Conservation (phyloP, 2,329 filamentous ascomycete species). For the Botryotinia globosa region DNA sequence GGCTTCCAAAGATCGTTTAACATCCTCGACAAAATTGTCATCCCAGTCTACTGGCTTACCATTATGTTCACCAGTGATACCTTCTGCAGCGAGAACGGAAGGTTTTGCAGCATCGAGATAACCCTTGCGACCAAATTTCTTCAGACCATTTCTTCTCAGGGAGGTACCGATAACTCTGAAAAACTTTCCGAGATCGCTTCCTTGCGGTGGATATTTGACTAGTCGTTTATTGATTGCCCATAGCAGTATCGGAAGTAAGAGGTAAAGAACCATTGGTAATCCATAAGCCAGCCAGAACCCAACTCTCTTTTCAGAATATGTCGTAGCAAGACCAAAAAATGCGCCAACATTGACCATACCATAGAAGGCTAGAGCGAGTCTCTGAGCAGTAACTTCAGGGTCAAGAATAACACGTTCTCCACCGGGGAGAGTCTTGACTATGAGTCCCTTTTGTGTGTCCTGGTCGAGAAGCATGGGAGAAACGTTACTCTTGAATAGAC, state of each 20-base stretch:
- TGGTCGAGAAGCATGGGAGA: constrained; percentile 62
- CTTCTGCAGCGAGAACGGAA: constrained; percentile 59
- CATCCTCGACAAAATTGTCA: constrained; percentile 77
- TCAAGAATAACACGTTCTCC: constrained; percentile 63
- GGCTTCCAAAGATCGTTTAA: constrained; percentile 65
- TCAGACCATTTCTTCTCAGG: constrained; percentile 57
- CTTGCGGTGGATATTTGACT: constrained; percentile 46
- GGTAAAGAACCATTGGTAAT: constrained; percentile 57
- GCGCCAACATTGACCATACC: constrained; percentile 68
- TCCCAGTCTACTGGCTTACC: constrained; percentile 65
- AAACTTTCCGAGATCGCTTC: constrained; percentile 46
- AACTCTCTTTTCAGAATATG: constrained; percentile 46
- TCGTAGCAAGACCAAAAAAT: constrained; percentile 44
- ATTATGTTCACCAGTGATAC: constrained; percentile 4
- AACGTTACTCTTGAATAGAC: constrained; percentile 71
- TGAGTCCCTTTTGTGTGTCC: constrained; percentile 42
- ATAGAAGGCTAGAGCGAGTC: constrained; percentile 54
- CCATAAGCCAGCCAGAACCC: constrained; percentile 49
- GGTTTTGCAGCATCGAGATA: constrained; percentile 71
- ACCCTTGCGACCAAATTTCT: constrained; percentile 44
- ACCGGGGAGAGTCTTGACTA: constrained; percentile 46
- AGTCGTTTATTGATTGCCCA: constrained; percentile 39
- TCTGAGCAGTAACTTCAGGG: constrained; percentile 54
- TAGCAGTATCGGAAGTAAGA: constrained; percentile 53
- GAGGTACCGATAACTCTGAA: constrained; percentile 44